Conservation (phyloP, 441 rosid species). For the Gossypium schwendimanii region DNA sequence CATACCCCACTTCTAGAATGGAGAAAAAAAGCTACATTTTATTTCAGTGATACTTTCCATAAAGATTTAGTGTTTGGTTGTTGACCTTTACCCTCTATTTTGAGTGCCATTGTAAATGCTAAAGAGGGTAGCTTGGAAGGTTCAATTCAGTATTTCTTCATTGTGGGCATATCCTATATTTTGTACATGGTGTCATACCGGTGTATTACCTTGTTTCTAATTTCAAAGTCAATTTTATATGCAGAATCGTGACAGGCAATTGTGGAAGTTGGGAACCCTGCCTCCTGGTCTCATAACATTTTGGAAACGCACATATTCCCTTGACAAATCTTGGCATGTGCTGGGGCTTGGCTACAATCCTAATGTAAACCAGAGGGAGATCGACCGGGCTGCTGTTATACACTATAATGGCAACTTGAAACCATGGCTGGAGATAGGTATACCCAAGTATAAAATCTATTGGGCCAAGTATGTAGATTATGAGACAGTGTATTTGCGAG, state of each 20-base stretch:
- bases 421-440: conserved; percentile 93
- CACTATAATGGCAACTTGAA: conserved; percentile 95
- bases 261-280: conserved; percentile 94
- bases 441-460: conserved; percentile 56
- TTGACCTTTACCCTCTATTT: neutral
- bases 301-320: conserved; percentile 63
- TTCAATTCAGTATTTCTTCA: no score
- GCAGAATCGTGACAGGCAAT: conserved; percentile 74
- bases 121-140: neutral
- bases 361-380: conserved; percentile 62
- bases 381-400: conserved; percentile 74
- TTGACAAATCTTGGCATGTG: conserved; percentile 75
- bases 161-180: no score
- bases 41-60: no score
- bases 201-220: neutral
- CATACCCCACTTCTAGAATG: no score
- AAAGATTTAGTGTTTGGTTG: no score
- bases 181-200: neutral
- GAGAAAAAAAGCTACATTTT: no score
- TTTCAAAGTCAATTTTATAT: conserved; percentile 16
- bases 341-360: conserved; percentile 96
- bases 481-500: conserved; percentile 55
- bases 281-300: conserved; percentile 96
- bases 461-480: conserved; percentile 82
- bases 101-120: conserved; percentile 7